Evolutionary conservation across 345 rosid genomes (phyloP).

Genomic region (Dipteronia sinensis): DNA sequence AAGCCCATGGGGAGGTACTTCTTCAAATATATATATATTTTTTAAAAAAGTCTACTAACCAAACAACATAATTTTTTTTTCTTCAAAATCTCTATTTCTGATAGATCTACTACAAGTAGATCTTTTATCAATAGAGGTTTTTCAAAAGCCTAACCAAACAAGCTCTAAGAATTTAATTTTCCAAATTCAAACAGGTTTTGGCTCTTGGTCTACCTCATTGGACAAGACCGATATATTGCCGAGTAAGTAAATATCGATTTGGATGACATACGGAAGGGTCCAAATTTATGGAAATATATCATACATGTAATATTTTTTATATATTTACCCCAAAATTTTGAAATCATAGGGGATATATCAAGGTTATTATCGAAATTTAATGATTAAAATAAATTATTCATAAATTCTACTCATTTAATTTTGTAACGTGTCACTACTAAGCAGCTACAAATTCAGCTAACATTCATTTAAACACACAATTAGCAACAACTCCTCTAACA

Average conservation of each 20-base stretch:
- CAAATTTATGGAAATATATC: too few relatives aligned
- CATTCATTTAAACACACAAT: not conserved
- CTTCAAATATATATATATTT: too few relatives aligned
- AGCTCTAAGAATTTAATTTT: not conserved
- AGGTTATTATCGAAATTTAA: not conserved
- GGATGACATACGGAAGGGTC: too few relatives aligned
- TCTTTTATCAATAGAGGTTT: too few relatives aligned
- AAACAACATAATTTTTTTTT: too few relatives aligned
- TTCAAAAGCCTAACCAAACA: too few relatives aligned
- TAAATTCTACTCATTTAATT: not conserved
- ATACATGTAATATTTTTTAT: too few relatives aligned
- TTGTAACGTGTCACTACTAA: not conserved
- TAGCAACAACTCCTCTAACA: not conserved
- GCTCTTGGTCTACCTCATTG: not conserved
- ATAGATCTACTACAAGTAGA: too few relatives aligned
- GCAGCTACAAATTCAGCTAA: not conserved
- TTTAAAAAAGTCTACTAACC: too few relatives aligned
- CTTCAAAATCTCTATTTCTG: too few relatives aligned
- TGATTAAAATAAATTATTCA: not conserved
- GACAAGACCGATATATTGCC: not conserved
- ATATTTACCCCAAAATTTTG: not conserved
- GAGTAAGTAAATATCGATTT: not conserved
- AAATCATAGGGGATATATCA: not conserved
- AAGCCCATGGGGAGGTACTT: too few relatives aligned
- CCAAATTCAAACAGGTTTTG: not conserved